These are phyloP conservation scores for Iberis pinnata DNA, from an alignment of 345 rosid genomes.

Conservation along the genomic window DNA sequence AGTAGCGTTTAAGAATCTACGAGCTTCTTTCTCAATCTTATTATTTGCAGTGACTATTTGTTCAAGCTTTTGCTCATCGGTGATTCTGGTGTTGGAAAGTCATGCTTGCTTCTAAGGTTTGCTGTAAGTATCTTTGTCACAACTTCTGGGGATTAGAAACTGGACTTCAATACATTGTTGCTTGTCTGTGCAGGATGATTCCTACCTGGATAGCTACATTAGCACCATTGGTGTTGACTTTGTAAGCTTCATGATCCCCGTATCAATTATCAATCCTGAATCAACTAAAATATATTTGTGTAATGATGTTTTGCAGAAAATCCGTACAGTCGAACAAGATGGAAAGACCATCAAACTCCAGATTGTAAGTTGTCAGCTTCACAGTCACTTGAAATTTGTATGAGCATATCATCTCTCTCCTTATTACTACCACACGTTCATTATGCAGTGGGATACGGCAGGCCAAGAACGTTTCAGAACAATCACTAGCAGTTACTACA, in stretches of 20 bases:
- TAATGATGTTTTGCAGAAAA: slow-evolving; percentile 53
- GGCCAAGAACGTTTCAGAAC: slow-evolving; percentile 93
- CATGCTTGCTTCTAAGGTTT: slow-evolving; percentile 41
- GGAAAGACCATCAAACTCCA: slow-evolving; percentile 59
- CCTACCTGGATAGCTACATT: slow-evolving; percentile 85
- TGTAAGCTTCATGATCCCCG: slow-evolving; percentile 43
- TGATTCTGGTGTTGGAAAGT: slow-evolving; percentile 44
- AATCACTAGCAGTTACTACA: slow-evolving; percentile 84
- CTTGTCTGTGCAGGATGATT: slow-evolving; percentile 69
- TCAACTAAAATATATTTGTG: too few species aligned
- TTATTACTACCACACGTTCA: slow-evolving; percentile 6
- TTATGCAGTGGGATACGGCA: slow-evolving; percentile 83
- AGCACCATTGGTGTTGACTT: slow-evolving; percentile 94
- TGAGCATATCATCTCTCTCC: background rate
- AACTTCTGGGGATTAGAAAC: background rate
- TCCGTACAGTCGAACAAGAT: slow-evolving; percentile 85
- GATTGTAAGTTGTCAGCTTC: slow-evolving; percentile 26
- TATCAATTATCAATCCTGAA: too few species aligned
- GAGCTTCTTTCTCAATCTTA: background rate
- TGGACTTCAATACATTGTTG: too few species aligned
- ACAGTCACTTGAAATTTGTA: too few species aligned
- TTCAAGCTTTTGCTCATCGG: slow-evolving; percentile 40
- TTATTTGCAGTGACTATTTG: slow-evolving; percentile 32
- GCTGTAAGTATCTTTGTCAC: slow-evolving; percentile 47
- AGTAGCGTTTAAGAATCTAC: too few species aligned